Evolutionary conservation across 768 basidiomycete genomes (phyloP).

Genomic region (Termitomyces sp.): DNA sequence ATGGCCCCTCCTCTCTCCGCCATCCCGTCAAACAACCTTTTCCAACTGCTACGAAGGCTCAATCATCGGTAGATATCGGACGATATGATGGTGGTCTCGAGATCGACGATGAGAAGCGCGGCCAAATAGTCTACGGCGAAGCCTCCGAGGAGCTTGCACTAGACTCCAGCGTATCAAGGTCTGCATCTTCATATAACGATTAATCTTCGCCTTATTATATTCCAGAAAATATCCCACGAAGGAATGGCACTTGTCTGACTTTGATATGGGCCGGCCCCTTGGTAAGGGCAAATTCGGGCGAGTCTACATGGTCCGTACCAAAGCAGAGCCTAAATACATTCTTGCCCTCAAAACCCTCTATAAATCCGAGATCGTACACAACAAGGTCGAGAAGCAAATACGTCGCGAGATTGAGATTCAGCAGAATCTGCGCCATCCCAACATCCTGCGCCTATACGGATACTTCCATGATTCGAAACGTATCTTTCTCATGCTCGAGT

Average conservation of each 20-base stretch:
- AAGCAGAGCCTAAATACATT: conserved; percentile 82
- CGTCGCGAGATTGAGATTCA: conserved; percentile 98
- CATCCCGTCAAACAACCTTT: conserved; percentile 22
- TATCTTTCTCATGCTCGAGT: conserved; percentile 97
- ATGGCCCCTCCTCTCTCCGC: conserved; percentile 37
- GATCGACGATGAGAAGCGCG: conserved; percentile 74
- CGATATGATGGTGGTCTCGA: conserved; percentile 97
- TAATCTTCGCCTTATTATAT: neutral
- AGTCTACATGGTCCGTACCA: conserved; percentile 97
- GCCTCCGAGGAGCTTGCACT: conserved; percentile 78
- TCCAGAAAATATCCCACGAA: conserved; percentile 64
- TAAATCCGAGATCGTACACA: conserved; percentile 92
- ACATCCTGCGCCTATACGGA: conserved; percentile 90
- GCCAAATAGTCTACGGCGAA: conserved; percentile 69
- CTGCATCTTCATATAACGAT: conserved; percentile 4
- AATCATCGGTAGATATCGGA: conserved; percentile 66
- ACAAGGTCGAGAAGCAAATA: conserved; percentile 93
- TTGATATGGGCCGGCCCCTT: conserved; percentile 92
- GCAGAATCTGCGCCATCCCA: conserved; percentile 91
- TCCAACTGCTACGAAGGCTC: conserved; percentile 18
- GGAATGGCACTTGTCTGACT: conserved; percentile 80
- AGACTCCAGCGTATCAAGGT: conserved; percentile 75
- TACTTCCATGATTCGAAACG: conserved; percentile 98
- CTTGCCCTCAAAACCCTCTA: conserved; percentile 95
- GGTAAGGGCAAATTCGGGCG: conserved; percentile 99